These are phyloP conservation scores for Dendrocalamus sinicus DNA, from an alignment of 176 grass and related monocot species.

Conservation along the genomic window DNA sequence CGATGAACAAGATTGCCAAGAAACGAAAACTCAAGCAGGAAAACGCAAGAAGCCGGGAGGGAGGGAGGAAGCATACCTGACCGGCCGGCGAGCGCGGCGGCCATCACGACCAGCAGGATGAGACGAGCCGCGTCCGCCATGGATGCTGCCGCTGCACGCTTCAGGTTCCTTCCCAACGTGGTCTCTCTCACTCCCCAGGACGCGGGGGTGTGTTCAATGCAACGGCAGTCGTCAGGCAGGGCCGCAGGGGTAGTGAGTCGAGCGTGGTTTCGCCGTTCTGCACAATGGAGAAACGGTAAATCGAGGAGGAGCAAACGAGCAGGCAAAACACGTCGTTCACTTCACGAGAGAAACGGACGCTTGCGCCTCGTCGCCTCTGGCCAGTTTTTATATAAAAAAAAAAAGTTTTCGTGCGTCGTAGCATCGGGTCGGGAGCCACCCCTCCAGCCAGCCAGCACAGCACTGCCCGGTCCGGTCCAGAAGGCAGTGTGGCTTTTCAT, in stretches of 20 bases:
- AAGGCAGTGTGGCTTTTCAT: conserved; percentile 50
- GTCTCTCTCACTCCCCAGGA: not conserved
- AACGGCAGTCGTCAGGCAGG: not conserved
- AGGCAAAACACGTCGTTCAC: not conserved
- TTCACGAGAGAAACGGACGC: not conserved
- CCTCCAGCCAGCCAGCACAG: not conserved
- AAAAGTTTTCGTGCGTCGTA: not conserved
- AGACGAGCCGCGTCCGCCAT: conserved; percentile 38
- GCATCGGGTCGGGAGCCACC: conserved; percentile 9
- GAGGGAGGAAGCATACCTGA: conserved; percentile 34
- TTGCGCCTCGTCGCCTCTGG: not conserved
- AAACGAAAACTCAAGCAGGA: not conserved
- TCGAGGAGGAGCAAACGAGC: not conserved
- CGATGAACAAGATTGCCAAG: not conserved
- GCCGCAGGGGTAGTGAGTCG: too few relatives aligned
- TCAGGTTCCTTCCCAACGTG: not conserved
- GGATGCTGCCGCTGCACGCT: not conserved
- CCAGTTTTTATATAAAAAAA: not conserved
- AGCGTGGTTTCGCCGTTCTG: not conserved
- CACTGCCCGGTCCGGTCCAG: not conserved
- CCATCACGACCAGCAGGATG: conserved; percentile 20
- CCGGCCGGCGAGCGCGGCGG: conserved; percentile 27
- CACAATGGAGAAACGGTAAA: not conserved
- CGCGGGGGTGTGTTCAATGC: not conserved
- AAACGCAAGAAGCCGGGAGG: not conserved